Evolutionary conservation across 1,284 basidiomycete species (phyloP).

Genomic region (Peniophora sp.): DNA sequence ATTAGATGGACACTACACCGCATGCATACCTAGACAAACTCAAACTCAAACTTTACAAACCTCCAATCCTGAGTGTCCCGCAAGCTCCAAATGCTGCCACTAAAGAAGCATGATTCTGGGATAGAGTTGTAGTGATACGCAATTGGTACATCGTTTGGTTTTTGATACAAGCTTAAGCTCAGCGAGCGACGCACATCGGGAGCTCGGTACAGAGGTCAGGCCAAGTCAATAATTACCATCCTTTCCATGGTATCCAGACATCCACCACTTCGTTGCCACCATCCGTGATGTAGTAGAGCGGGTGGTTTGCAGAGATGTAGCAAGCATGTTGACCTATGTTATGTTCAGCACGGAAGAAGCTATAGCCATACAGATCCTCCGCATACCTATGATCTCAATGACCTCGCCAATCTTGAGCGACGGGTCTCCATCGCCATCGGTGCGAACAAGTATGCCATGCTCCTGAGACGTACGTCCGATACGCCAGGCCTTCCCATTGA

Average conservation of each 20-base stretch:
- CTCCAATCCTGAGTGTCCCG: not conserved
- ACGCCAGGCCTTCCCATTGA: constrained; percentile 64
- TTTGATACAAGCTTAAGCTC: no score
- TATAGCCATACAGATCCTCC: no score
- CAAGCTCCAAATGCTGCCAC: no score
- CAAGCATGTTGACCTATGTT: constrained; percentile 65
- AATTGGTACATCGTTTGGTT: no score
- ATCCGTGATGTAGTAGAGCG: constrained; percentile 70
- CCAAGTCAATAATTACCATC: no score
- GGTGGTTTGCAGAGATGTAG: constrained; percentile 66
- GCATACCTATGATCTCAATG: constrained; percentile 43
- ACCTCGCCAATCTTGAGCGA: constrained; percentile 50
- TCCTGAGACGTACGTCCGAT: constrained; percentile 74
- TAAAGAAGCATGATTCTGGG: no score
- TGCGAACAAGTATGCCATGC: constrained; percentile 63
- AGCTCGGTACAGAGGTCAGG: no score
- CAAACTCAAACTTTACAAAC: no score
- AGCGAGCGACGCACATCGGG: no score
- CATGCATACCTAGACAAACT: not conserved
- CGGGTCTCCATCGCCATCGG: constrained; percentile 19
- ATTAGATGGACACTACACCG: not conserved
- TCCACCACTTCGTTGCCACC: constrained; percentile 58
- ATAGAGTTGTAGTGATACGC: no score
- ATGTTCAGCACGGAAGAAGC: no score
- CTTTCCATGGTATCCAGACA: constrained; percentile 88